A percentile compares a stretch with the other conserved stretches of the same genome.
Evolutionary conservation across 306 rosid species (phyloP).

Genomic region (Macrotyloma uniflorum): DNA sequence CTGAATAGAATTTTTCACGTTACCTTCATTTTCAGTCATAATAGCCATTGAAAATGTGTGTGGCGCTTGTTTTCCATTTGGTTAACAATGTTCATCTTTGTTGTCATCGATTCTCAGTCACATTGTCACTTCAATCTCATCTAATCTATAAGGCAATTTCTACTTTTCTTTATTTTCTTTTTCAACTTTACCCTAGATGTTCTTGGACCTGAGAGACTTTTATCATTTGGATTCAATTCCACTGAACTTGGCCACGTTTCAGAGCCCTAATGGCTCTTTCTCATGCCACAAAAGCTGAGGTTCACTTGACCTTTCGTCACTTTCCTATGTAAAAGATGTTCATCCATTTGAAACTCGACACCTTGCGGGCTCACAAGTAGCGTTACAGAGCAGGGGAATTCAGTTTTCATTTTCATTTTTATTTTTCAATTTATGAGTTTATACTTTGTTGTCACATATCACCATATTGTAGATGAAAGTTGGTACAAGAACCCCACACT

Average conservation of each 20-base stretch:
- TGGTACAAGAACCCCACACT: constrained; percentile 21
- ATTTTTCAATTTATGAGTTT: background rate
- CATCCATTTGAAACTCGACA: constrained; percentile 33
- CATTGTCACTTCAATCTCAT: constrained; percentile 42
- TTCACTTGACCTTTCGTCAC: background rate
- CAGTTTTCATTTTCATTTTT: background rate
- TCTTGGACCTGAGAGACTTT: constrained; percentile 6
- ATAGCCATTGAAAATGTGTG: constrained; percentile 25
- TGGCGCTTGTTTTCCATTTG: constrained; percentile 7
- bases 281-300: background rate
- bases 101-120: constrained; percentile 36
- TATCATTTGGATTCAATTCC: background rate
- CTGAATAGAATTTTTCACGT: background rate
- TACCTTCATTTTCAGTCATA: constrained; percentile 16
- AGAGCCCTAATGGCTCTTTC: background rate
- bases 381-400: background rate
- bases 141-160: constrained; percentile 25
- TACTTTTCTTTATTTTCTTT: background rate
- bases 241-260: constrained; percentile 42
- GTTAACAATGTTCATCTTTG: background rate
- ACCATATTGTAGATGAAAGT: background rate
- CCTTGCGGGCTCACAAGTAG: background rate
- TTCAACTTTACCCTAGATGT: constrained; percentile 28
- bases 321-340: background rate
- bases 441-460: background rate